These are phyloP conservation scores for Globisporangium emineosum DNA, from an alignment of 352 stramenopile genomes.

Conservation along the genomic window DNA sequence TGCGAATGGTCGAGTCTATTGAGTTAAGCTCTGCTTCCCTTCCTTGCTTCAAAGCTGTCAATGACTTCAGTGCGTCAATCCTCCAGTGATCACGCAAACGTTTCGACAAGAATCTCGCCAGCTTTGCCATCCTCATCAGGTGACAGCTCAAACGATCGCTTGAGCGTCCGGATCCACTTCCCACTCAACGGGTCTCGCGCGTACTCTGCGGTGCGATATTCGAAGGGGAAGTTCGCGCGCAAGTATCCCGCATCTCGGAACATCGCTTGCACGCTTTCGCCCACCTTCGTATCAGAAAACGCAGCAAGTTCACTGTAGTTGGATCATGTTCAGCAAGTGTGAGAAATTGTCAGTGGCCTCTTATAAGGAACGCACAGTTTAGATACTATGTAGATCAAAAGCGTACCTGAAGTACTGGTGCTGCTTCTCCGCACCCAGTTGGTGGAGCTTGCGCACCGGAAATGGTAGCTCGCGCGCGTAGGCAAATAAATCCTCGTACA, in stretches of 20 bases:
- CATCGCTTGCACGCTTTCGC: slow-evolving; percentile 54
- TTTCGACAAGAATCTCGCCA: slow-evolving; percentile 3
- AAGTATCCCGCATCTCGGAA: slow-evolving; percentile 60
- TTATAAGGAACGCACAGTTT: no score
- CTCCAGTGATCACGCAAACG: slow-evolving; percentile 6
- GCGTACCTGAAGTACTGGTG: slow-evolving; percentile 52
- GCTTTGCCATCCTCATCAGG: background rate
- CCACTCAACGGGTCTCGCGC: slow-evolving; percentile 30
- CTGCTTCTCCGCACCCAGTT: slow-evolving; percentile 47
- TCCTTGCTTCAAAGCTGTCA: background rate
- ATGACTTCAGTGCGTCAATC: background rate
- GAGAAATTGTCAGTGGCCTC: background rate
- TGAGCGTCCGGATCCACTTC: slow-evolving; percentile 44
- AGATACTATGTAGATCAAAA: no score
- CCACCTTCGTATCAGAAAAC: slow-evolving; percentile 36
- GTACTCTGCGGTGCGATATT: slow-evolving; percentile 65
- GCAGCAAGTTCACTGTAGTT: slow-evolving; percentile 38
- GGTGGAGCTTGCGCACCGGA: slow-evolving; percentile 61
- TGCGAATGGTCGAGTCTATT: slow-evolving; percentile 6
- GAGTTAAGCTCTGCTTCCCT: background rate
- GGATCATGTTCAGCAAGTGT: no score
- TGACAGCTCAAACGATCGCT: slow-evolving; percentile 14
- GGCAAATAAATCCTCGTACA: slow-evolving; percentile 62
- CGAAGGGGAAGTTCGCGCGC: slow-evolving; percentile 52
- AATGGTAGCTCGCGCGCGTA: slow-evolving; percentile 40